phyloP scores from a whole-genome alignment of 2,329 filamentous ascomycete species.

The Alternaria postmessia region DNA sequence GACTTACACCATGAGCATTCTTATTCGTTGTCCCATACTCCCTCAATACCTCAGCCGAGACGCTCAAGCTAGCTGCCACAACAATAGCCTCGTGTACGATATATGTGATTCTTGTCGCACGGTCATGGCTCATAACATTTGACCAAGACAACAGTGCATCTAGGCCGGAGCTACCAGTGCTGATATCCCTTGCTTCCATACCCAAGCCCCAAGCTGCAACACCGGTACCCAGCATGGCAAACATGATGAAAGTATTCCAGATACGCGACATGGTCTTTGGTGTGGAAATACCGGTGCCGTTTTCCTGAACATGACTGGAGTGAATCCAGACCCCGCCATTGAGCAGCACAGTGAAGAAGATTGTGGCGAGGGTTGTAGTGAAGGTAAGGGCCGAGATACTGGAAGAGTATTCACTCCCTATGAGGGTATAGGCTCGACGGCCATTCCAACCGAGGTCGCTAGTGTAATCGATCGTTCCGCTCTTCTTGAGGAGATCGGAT shows the following conservation, averaged over 20 bases:
- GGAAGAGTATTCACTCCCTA: neutral
- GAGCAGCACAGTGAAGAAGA: slow-evolving; percentile 11
- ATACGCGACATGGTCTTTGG: slow-evolving; percentile 5
- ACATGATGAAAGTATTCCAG: slow-evolving; percentile 12
- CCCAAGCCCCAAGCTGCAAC: slow-evolving; percentile 12
- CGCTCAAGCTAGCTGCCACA: slow-evolving; percentile 7
- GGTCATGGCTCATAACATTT: neutral
- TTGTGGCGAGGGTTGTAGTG: slow-evolving; percentile 1
- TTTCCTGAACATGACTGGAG: slow-evolving; percentile 10
- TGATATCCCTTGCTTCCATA: neutral
- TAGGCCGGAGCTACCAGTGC: neutral
- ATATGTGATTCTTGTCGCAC: neutral
- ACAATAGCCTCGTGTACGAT: slow-evolving; percentile 14
- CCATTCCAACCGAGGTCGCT: slow-evolving; percentile 9
- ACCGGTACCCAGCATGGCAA: slow-evolving; percentile 10
- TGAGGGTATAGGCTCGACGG: neutral
- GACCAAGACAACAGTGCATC: slow-evolving; percentile 8
- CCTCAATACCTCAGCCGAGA: slow-evolving; percentile 5
- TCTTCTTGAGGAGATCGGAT: slow-evolving; percentile 9
- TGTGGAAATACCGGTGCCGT: slow-evolving; percentile 6
- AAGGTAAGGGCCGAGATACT: slow-evolving; percentile 6
- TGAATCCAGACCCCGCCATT: slow-evolving; percentile 14
- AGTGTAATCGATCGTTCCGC: slow-evolving; percentile 6
- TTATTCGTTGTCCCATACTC: slow-evolving; percentile 11
- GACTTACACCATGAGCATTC: slow-evolving; percentile 10